These are phyloP conservation scores for Mucuna pruriens DNA, from an alignment of 306 rosid genomes.

Conservation along the genomic window DNA sequence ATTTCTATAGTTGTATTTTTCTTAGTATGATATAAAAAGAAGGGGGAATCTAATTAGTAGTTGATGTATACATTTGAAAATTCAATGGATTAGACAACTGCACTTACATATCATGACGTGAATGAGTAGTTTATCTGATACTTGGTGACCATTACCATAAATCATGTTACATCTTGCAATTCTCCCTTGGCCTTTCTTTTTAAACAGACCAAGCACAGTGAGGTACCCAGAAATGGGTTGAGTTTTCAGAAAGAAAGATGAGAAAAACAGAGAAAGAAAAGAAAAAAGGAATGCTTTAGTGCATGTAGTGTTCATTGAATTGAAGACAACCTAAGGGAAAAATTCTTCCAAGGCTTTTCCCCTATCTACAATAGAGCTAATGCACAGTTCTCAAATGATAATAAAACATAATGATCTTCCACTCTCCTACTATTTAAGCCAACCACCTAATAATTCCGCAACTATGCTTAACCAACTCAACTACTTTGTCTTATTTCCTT, in stretches of 20 bases:
- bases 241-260: neutral
- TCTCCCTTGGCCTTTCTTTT: no score
- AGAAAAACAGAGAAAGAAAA: no score
- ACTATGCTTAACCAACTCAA: neutral
- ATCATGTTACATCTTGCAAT: no score
- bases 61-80: neutral
- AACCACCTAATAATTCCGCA: neutral
- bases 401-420: neutral
- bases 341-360: no score
- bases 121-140: conserved; percentile 8
- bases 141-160: neutral
- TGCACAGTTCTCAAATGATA: no score
- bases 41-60: neutral
- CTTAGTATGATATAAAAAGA: neutral
- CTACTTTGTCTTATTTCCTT: neutral
- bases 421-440: neutral
- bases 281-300: neutral
- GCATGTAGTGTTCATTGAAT: neutral
- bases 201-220: no score
- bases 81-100: neutral
- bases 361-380: no score
- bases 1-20: neutral
- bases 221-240: no score
- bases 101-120: neutral
- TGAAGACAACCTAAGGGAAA: no score